Conservation (phyloP, 495 filamentous ascomycete species). For the Jackrogersella minutella region DNA sequence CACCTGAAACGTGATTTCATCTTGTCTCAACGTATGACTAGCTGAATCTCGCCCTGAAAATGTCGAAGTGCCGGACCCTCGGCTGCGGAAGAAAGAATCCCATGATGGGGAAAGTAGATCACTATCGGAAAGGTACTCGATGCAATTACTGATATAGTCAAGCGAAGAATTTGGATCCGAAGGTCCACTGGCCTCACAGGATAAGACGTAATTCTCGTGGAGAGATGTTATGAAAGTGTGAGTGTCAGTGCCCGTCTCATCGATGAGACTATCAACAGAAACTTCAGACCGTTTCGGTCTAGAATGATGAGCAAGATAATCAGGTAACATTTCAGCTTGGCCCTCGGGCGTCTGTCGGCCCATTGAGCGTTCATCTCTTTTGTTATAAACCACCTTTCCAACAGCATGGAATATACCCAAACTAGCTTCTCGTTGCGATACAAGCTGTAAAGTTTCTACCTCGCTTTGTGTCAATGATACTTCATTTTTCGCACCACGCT, state of each 20-base stretch:
- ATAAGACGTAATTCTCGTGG: slow-evolving; percentile 92
- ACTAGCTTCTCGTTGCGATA: slow-evolving; percentile 85
- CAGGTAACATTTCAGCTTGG: slow-evolving; percentile 60
- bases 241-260: slow-evolving; percentile 89
- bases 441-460: slow-evolving; percentile 70
- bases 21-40: slow-evolving; percentile 80
- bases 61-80: slow-evolving; percentile 48
- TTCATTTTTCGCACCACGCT: slow-evolving; percentile 61
- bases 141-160: slow-evolving; percentile 74
- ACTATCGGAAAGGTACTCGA: slow-evolving; percentile 84
- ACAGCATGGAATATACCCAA: slow-evolving; percentile 96
- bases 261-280: slow-evolving; percentile 74
- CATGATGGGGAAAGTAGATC: slow-evolving; percentile 76
- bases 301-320: slow-evolving; percentile 66
- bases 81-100: slow-evolving; percentile 62
- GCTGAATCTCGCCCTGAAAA: slow-evolving; percentile 60
- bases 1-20: slow-evolving; percentile 90
- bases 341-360: slow-evolving; percentile 43
- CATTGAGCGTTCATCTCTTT: slow-evolving; percentile 63
- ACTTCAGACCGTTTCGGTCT: slow-evolving; percentile 75
- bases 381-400: slow-evolving; percentile 95
- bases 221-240: slow-evolving; percentile 89
- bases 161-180: slow-evolving; percentile 61
- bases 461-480: slow-evolving; percentile 74
- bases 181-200: slow-evolving; percentile 70